Evolutionary conservation across 768 basidiomycete genomes (phyloP).

Genomic region (Termitomyces heimii): DNA sequence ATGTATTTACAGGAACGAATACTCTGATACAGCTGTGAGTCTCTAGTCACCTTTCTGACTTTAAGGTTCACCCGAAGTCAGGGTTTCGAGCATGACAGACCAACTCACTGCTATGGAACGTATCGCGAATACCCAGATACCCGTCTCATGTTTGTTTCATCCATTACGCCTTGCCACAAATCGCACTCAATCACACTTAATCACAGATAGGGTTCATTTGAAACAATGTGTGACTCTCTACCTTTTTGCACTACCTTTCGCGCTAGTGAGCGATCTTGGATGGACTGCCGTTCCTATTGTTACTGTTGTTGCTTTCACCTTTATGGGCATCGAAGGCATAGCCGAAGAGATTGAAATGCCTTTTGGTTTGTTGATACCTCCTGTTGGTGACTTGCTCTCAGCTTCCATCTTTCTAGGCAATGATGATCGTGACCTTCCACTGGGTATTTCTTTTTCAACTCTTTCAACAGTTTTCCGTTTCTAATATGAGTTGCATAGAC

Average conservation of each 20-base stretch:
- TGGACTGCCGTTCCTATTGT: constrained; percentile 85
- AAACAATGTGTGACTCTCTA: constrained; percentile 95
- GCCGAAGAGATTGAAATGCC: constrained; percentile 95
- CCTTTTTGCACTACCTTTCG: constrained; percentile 86
- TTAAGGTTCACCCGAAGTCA: constrained; percentile 20
- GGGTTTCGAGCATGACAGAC: constrained; percentile 78
- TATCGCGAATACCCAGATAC: constrained; percentile 85
- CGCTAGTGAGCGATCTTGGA: constrained; percentile 74
- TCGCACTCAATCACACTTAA: constrained; percentile 1
- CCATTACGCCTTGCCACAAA: background rate
- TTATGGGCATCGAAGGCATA: constrained; percentile 95
- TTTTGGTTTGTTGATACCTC: constrained; percentile 52
- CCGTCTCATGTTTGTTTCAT: constrained; percentile 49
- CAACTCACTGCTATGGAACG: constrained; percentile 86
- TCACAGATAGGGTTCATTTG: constrained; percentile 76
- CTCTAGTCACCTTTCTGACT: background rate
- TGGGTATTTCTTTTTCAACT: constrained; percentile 38
- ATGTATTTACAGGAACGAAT: constrained; percentile 51
- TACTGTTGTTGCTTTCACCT: constrained; percentile 82
- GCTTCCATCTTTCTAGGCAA: constrained; percentile 32
- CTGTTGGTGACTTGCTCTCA: background rate
- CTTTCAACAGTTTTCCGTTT: background rate
- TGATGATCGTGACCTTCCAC: constrained; percentile 65
- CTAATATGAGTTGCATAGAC: constrained; percentile 35
- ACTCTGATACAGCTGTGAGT: constrained; percentile 64